Base-by-base conservation (phyloP, 1,284 basidiomycete genomes). In the Hemileia vastatrix region DNA sequence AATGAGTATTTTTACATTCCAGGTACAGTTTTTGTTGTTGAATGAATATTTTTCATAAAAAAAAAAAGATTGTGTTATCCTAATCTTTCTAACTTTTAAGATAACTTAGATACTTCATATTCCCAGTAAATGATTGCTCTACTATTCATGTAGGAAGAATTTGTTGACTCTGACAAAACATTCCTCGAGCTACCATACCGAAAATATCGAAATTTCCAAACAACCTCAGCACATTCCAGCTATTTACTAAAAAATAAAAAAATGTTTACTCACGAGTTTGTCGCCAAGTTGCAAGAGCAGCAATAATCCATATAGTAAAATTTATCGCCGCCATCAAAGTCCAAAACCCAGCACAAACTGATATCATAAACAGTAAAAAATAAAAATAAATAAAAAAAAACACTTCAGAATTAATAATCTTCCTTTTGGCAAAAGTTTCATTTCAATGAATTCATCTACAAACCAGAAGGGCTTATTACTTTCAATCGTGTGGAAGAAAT, bases 161-260 rank as follows among this genome's bases (percentile, higher is more conserved):
- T 18, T 60, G 57, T 31, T 60, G 57, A 43, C 57, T 60, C 45
- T 60, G 57, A 45, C 57, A 60, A 47, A 47, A 60, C 57, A 60
- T 60, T 21, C 36, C 57, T 8, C 57, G 57, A 24, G 57, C 57
- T 60, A 27, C 21, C 5, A 45, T 4, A 4, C 4, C 21, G 6
- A 6, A 45, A 1, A 45, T 1, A 45, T n/a, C 4, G 21, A 9
- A n/a, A 45, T n/a, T n/a, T n/a, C 2, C 2, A 44, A 18, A 8
- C 19, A 8, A 44, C 15, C n/a, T n/a, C 44, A 6, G 21, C 13
- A 4, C 15, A 45, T 9, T 45, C 44, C n/a, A 18, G 5, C 5
- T 18, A 1, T 21, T 18, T 45, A n/a, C n/a, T 45, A n/a, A 1
- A 45, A n/a, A 45, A 45, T 5, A 45, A 45, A 6, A 45, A 45